Conservation (phyloP, 192 early-diverging fungal genomes). For the Haplosporangium gracile region DNA sequence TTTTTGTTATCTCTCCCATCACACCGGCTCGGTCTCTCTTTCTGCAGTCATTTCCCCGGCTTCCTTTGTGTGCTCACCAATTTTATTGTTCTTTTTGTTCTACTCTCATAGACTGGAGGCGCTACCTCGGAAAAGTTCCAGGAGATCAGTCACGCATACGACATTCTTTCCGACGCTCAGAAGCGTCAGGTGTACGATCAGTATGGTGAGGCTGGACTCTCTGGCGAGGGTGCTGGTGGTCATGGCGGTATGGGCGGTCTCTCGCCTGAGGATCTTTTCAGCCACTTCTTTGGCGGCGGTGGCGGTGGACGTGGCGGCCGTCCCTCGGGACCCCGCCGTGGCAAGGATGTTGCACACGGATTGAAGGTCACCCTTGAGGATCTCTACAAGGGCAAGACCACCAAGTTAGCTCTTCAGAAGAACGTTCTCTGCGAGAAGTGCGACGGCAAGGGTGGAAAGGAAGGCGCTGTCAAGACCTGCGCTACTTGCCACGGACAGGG, state of each 20-base stretch:
- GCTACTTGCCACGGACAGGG: slow-evolving; percentile 90
- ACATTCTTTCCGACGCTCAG: slow-evolving; percentile 92
- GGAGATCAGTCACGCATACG: slow-evolving; percentile 98
- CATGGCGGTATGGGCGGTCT: slow-evolving; percentile 74
- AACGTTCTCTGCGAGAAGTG: slow-evolving; percentile 91
- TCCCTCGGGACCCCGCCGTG: slow-evolving; percentile 87
- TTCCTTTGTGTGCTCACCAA: background rate
- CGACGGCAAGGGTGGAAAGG: slow-evolving; percentile 97
- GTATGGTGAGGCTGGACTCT: slow-evolving; percentile 93
- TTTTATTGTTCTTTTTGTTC: slow-evolving; percentile 32
- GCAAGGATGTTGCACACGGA: slow-evolving; percentile 94
- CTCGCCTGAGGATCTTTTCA: slow-evolving; percentile 95
- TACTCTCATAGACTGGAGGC: slow-evolving; percentile 42
- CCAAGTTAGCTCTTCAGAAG: slow-evolving; percentile 97
- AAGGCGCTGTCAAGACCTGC: slow-evolving; percentile 90
- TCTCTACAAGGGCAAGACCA: slow-evolving; percentile 90
- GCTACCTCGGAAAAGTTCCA: slow-evolving; percentile 92
- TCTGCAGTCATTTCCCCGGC: background rate
- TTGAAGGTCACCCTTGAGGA: slow-evolving; percentile 91
- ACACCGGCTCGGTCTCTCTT: background rate
- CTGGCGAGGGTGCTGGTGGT: slow-evolving; percentile 77
- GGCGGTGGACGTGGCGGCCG: slow-evolving; percentile 82
- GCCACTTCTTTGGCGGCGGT: slow-evolving; percentile 95
- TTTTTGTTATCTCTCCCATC: background rate
- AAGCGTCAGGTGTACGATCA: slow-evolving; percentile 95